These are phyloP conservation scores for Penicillium daleae DNA, from an alignment of 495 filamentous ascomycete species.

Conservation along the genomic window DNA sequence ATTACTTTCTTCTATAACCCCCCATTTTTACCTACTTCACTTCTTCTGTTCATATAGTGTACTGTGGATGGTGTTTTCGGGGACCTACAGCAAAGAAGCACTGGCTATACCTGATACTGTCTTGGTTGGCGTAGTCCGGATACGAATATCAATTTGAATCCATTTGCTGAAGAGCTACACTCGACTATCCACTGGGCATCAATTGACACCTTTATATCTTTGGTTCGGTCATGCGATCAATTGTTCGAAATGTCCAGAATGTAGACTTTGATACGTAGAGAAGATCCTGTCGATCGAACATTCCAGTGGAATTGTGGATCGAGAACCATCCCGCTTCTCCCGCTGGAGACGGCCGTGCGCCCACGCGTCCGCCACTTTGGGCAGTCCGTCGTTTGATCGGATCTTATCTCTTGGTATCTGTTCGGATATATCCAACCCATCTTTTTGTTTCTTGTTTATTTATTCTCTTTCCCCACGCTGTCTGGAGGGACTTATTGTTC, in stretches of 20 bases:
- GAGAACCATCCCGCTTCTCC: conserved; percentile 4
- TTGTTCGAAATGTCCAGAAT: not conserved
- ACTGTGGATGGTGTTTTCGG: conserved; percentile 10
- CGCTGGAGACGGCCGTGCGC: conserved; percentile 27
- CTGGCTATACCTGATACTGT: not conserved
- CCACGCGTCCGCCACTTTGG: conserved; percentile 23
- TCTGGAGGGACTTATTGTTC: not conserved
- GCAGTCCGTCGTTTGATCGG: conserved; percentile 22
- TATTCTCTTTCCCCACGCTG: not conserved
- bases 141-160: conserved; percentile 10
- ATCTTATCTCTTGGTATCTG: conserved; percentile 33
- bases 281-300: conserved; percentile 29
- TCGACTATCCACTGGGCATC: conserved; percentile 11
- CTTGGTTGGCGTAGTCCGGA: conserved; percentile 7
- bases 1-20: conserved; percentile 16
- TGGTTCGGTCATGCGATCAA: not conserved
- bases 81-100: not conserved
- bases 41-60: conserved; percentile 35
- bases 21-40: conserved; percentile 16
- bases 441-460: not conserved
- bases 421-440: not conserved
- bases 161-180: conserved; percentile 4
- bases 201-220: conserved; percentile 15
- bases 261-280: conserved; percentile 18
- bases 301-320: conserved; percentile 25